Base-by-base conservation (phyloP, 257 asterid genomes). In the Oldenlandia corymbosa region DNA sequence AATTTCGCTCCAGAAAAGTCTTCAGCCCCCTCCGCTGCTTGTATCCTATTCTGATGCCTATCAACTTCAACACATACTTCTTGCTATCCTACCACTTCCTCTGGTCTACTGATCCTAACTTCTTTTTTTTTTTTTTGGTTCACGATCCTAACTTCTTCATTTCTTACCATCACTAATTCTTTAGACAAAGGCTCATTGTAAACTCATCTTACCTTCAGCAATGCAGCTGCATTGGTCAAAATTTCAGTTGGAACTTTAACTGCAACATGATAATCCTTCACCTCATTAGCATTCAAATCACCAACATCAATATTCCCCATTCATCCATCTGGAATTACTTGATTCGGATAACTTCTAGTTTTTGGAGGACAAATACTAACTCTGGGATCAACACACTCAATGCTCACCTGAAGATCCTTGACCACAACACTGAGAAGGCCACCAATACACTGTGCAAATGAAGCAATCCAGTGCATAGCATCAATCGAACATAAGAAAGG, bases 371-470 rank as follows among this genome's bases (percentile, higher is more conserved):
- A 60, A 51, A 93, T 76, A 70, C 51, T 64, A 67, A 90, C 71
- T 17, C 72, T 70, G 0, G 95, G 82, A 69, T 83, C 78, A 47
- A 73, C 83, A 53, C 90, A 73, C 69, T 85, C 94, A 0, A 93
- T 75, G 42, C 26, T 68, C 26, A 93, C 69, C 9, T 70, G 85
- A 57, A 93, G 66, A 69, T 85, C 88, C 80, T 93, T 93, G 47
- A 93, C 94, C 49, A 88, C 88, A 21, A 93, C 97, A 56, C 99
- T 93, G 76, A 93, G 71, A 58, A 93, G 92, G 41, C 99, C 99
- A 1, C 97, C 99, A 43, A 93, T 93, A 78, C 99, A 93, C 76
- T 93, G 99, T 13, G 99, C 99, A 69, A 93, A 93, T 2, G 99
- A n/a, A n/a, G n/a, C n/a, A n/a, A n/a, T n/a, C n/a, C n/a, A n/a